These are phyloP conservation scores for Favolaschia claudopus DNA, from an alignment of 768 basidiomycete genomes.

Conservation along the genomic window DNA sequence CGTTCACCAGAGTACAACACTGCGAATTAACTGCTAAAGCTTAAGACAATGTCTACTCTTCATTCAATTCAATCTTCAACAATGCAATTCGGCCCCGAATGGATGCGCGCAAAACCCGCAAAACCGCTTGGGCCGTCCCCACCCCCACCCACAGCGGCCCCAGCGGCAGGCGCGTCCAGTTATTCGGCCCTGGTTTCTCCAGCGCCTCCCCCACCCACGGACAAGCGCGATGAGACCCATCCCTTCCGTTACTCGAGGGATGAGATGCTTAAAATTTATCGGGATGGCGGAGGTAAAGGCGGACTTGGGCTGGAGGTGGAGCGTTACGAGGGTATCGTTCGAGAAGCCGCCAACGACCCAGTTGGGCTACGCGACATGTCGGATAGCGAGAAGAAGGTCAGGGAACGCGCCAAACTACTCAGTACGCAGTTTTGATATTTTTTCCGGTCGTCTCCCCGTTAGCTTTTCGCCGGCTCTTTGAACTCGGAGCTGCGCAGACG, in stretches of 20 bases:
- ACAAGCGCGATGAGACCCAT: slow-evolving; percentile 68
- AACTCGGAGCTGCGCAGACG: slow-evolving; percentile 91
- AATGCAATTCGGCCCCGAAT: slow-evolving; percentile 92
- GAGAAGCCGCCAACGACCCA: slow-evolving; percentile 77
- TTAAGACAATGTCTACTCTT: slow-evolving; percentile 57
- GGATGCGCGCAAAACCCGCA: slow-evolving; percentile 87
- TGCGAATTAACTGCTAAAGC: slow-evolving; percentile 5
- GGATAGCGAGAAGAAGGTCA: slow-evolving; percentile 89
- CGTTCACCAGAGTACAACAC: slow-evolving; percentile 14
- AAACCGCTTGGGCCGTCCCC: slow-evolving; percentile 65
- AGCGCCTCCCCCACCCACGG: slow-evolving; percentile 55
- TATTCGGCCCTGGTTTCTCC: slow-evolving; percentile 76
- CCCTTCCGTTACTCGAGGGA: slow-evolving; percentile 92
- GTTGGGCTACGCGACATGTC: slow-evolving; percentile 79
- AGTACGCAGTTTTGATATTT: slow-evolving; percentile 28
- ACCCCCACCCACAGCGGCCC: slow-evolving; percentile 57
- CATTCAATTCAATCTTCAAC: slow-evolving; percentile 41
- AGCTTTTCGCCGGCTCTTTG: slow-evolving; percentile 84
- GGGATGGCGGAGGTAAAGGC: slow-evolving; percentile 76
- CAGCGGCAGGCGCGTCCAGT: slow-evolving; percentile 62
- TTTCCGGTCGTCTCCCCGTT: slow-evolving; percentile 30
- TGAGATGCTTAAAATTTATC: slow-evolving; percentile 84
- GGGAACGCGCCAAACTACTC: slow-evolving; percentile 29
- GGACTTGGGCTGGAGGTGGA: slow-evolving; percentile 87
- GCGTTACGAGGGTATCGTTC: slow-evolving; percentile 88